These are phyloP conservation scores for Pythium monospermum DNA, from an alignment of 352 stramenopile genomes.

Conservation along the genomic window DNA sequence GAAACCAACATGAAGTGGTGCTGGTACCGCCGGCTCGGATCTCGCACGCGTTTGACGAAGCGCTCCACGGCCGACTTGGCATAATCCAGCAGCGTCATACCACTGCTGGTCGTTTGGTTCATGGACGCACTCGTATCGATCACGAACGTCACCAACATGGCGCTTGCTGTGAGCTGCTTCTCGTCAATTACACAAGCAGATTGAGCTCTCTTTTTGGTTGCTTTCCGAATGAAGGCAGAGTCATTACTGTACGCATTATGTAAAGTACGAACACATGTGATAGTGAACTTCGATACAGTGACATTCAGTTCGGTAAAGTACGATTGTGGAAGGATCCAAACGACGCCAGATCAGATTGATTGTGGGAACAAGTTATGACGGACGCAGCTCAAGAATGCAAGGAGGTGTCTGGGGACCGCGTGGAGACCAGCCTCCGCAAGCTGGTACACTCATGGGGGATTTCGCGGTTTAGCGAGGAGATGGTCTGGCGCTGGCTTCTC, in stretches of 20 bases:
- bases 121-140: constrained; percentile 89
- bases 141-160: constrained; percentile 88
- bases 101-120: constrained; percentile 85
- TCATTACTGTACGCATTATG: too few relatives aligned
- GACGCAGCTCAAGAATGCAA: constrained; percentile 2
- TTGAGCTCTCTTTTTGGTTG: too few relatives aligned
- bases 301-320: too few relatives aligned
- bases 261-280: too few relatives aligned
- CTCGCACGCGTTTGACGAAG: constrained; percentile 83
- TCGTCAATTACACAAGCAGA: neutral
- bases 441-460: constrained; percentile 56
- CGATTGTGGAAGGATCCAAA: too few relatives aligned
- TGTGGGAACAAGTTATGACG: too few relatives aligned
- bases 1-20: constrained; percentile 88
- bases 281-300: too few relatives aligned
- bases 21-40: constrained; percentile 77
- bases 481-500: constrained; percentile 56
- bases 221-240: too few relatives aligned
- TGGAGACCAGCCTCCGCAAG: constrained; percentile 35
- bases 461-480: constrained; percentile 61
- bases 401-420: neutral
- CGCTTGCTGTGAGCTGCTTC: neutral
- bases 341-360: too few relatives aligned
- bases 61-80: constrained; percentile 86
- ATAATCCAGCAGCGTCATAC: constrained; percentile 87